Conservation (phyloP, 106 monocot species). For the Cymbidium sinense region DNA sequence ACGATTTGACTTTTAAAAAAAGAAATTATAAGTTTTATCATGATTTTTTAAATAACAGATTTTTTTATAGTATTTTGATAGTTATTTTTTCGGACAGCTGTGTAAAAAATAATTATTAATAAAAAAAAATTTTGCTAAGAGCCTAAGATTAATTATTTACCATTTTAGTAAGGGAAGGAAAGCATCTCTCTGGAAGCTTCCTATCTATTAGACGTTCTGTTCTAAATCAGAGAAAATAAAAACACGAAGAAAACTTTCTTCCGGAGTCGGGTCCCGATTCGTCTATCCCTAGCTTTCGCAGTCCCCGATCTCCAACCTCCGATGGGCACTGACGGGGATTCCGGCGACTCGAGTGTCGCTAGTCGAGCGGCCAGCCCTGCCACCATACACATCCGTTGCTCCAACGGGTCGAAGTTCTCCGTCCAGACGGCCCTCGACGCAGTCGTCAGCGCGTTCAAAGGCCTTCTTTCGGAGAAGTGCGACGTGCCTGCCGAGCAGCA, state of each 20-base stretch:
- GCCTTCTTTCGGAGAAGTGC: slow-evolving; percentile 31
- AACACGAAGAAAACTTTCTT: background rate
- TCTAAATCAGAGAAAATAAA: background rate
- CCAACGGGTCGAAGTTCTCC: slow-evolving; percentile 72
- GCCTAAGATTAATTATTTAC: no score
- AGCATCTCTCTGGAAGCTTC: background rate
- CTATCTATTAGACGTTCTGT: background rate
- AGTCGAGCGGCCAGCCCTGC: slow-evolving; percentile 3
- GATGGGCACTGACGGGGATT: slow-evolving; percentile 32
- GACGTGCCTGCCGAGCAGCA: slow-evolving; percentile 65
- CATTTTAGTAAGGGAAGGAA: background rate
- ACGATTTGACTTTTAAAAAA: no score
- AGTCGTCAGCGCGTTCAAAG: slow-evolving; percentile 50
- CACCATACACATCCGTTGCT: slow-evolving; percentile 63
- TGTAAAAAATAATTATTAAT: no score
- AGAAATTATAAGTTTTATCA: no score
- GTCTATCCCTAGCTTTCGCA: background rate
- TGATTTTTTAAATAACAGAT: no score
- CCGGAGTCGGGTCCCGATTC: background rate
- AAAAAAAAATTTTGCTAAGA: no score
- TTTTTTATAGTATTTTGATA: no score
- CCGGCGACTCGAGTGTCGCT: slow-evolving; percentile 7
- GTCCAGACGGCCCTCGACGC: slow-evolving; percentile 46
- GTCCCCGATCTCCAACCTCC: background rate
- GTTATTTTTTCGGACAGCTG: no score